Conservation (phyloP, 2,329 filamentous ascomycete species). For the Fusarium pininemorale region DNA sequence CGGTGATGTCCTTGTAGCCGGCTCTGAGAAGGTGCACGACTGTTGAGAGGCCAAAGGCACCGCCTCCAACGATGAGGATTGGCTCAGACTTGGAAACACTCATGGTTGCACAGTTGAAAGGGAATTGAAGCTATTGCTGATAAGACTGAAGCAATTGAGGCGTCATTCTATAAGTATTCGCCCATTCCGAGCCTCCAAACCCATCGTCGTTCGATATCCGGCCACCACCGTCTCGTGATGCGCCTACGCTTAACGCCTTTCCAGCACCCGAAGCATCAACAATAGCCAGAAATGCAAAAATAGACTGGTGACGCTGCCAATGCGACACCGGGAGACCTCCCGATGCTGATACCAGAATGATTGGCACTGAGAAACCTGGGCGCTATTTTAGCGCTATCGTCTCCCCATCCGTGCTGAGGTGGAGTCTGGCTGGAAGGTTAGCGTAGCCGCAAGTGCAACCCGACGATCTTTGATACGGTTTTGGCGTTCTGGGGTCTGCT, state of each 20-base stretch:
- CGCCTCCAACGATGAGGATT: constrained; percentile 55
- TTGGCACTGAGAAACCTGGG: neutral
- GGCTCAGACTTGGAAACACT: constrained; percentile 34
- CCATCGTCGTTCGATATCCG: neutral
- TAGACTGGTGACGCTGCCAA: neutral
- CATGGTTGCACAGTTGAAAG: constrained; percentile 4
- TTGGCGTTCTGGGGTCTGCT: neutral
- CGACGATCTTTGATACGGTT: neutral
- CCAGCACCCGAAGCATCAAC: neutral
- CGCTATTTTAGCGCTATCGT: neutral
- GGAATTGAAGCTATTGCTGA: neutral
- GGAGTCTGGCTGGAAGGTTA: neutral
- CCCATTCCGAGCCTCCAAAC: too few relatives aligned
- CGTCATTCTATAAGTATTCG: neutral
- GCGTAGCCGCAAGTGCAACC: constrained; percentile 4
- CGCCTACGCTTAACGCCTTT: neutral
- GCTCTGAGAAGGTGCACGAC: constrained; percentile 55
- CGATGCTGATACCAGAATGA: neutral
- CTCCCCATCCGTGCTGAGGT: neutral
- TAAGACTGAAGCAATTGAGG: neutral
- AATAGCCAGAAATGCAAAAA: neutral
- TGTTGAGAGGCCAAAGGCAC: constrained; percentile 61
- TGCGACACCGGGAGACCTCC: constrained; percentile 1
- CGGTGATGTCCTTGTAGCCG: constrained; percentile 57
- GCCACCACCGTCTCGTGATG: neutral